Evolutionary conservation across 164 flowering plant genomes (phyloP), one percentile per base, ranked within the genome.

Genomic region (Vitis rupestris): DNA sequence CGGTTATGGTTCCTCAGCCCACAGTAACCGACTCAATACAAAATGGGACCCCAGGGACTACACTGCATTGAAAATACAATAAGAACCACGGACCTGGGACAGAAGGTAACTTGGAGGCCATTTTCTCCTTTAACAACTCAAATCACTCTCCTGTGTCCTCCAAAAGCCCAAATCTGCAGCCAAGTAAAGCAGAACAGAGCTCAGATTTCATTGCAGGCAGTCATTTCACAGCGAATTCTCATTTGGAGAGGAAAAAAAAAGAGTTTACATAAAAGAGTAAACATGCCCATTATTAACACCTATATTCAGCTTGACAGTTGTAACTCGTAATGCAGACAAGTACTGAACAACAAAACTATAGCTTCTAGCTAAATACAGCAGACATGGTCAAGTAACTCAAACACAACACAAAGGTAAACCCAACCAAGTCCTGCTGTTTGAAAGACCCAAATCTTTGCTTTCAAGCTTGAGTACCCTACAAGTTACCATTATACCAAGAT

Each of bases 131-230:
- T 17, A 61, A 50, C 9, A 31, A 67, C 64, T 85, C 74, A 89
- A 29, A 82, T 69, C 61, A 91, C 90, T 64, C 66, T 87, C 74
- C 97, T 81, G 59, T 86, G 80, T 65, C 98, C 98, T 78, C 97
- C 92, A 72, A 92, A 94, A 23, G 98, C 97, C 98, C 98, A 94
- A 69, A 92, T 94, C 98, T 94, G 88, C 72, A 63, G 51, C 31
- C 53, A 13, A 3, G 17, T 47, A 63, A 16, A n/a, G n/a, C n/a
- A 64, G 14, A 9, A 9, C 53, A 4, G 27, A 50, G 53, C 14
- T 9, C 4, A 29, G 23, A 60, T 14, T 17, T 58, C 29, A 17
- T 58, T 30, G 63, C 48, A 30, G 14, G 31, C 13, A 15, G 10
- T 29, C 14, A 15, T 13, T 13, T 9, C 12, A 4, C 48, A 4